Base-by-base conservation (phyloP, 2,329 filamentous ascomycete species). In the Stachybotrys chartarum region DNA sequence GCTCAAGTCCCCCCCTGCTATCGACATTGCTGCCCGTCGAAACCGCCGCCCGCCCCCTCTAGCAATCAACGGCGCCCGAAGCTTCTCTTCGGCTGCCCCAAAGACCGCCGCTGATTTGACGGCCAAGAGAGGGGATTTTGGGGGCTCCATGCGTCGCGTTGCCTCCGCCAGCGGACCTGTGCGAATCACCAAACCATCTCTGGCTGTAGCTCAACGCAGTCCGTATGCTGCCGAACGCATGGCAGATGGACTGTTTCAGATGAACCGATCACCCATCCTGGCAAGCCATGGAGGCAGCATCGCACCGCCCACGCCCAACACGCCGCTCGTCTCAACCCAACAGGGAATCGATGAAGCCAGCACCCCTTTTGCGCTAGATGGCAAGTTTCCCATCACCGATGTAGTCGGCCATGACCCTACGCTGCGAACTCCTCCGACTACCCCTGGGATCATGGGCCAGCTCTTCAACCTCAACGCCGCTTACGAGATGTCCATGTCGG, bases 21-120 rank as follows among this genome's bases (percentile, higher is more conserved):
- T 79, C 54, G 80, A 83, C 60, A 79, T 83, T 57, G 81, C 80
- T 16, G 76, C 75, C 17, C 75, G 81, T 50, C 75, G 81, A 54
- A 76, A 79, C 53, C 74, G 67, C 50, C 69, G 70, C 5, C 69
- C 70, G 10, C 66, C 79, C 31, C 74, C 77, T 32, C 70, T 82
- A n/a, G 73, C 75, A 31, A 72, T 78, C 46, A 69, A 69, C 10
- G 72, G 76, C 8, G 66, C 77, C 18, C 74, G 78, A 53, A 76
- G 70, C 59, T 74, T 70, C 46, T 74, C 78, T 0, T 73, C 60
- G 3, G 68, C 63, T 30, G 71, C 70, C 3, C 75, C 78, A 7
- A 78, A 77, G 65, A 77, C 77, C 1, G 76, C 72, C 1, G 60
- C 78, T 6, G 81, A 83, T n/a, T 65, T 72, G 54, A 47, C 45